A percentile compares a stretch with the other conserved stretches of the same genome.
Evolutionary conservation across 106 monocot species (phyloP).

Genomic region (Platanthera guangdongensis): DNA sequence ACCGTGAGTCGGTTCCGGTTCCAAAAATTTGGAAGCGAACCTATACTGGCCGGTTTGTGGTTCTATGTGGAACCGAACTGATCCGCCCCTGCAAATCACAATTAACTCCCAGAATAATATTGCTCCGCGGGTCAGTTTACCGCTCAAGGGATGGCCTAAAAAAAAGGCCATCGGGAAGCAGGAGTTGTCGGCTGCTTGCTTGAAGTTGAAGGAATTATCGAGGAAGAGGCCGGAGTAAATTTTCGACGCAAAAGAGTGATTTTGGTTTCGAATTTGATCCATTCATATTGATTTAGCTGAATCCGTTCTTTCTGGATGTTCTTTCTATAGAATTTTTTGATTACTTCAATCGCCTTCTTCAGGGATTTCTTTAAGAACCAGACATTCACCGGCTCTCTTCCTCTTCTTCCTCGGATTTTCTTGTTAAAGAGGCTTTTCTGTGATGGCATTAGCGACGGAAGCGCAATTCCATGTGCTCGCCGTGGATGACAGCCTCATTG

Average conservation of each 20-base stretch:
- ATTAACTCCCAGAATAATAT: no score
- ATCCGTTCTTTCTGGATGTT: no score
- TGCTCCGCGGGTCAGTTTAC: background rate
- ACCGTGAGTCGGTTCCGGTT: no score
- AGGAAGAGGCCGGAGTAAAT: constrained; percentile 4
- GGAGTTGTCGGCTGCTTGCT: background rate
- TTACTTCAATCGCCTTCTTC: background rate
- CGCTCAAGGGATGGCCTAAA: background rate
- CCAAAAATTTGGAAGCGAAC: no score
- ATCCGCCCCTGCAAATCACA: no score
- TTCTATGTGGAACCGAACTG: no score
- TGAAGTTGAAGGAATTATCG: background rate
- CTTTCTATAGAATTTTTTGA: background rate
- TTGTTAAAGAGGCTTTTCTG: background rate
- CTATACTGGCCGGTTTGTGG: no score
- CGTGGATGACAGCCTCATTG: constrained; percentile 55
- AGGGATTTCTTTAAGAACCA: background rate
- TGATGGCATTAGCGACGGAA: constrained; percentile 12
- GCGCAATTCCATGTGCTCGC: constrained; percentile 43
- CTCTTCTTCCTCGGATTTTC: background rate
- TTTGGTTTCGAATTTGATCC: background rate
- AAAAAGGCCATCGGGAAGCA: background rate
- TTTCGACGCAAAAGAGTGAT: background rate
- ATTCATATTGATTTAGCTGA: no score
- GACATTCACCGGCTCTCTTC: background rate